Evolutionary conservation across 2,329 filamentous ascomycete species (phyloP).

Genomic region (Diaporthe ampelina): DNA sequence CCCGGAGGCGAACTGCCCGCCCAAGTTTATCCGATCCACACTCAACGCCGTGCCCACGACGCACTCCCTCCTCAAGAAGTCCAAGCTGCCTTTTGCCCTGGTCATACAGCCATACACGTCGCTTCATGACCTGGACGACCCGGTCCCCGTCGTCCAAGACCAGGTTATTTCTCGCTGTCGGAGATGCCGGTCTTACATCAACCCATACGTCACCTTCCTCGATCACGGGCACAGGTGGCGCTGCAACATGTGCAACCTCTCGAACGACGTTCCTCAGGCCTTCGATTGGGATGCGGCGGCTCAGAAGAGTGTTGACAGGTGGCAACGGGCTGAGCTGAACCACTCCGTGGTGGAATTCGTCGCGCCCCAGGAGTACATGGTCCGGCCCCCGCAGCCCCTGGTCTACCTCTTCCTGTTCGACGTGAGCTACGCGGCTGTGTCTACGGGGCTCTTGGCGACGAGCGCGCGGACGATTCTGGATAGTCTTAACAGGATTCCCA

Average conservation of each 20-base stretch:
- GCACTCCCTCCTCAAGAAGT: conserved; percentile 94
- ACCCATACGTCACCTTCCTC: conserved; percentile 95
- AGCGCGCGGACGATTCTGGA: conserved; percentile 94
- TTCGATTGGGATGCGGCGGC: conserved; percentile 97
- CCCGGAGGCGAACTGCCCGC: conserved; percentile 88
- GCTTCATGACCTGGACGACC: conserved; percentile 92
- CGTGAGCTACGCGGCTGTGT: conserved; percentile 91
- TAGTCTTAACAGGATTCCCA: conserved; percentile 97
- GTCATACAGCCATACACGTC: conserved; percentile 96
- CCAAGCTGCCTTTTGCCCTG: conserved; percentile 93
- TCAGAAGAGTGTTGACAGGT: conserved; percentile 92
- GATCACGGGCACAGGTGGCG: conserved; percentile 98
- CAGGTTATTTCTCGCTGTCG: conserved; percentile 97
- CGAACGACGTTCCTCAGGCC: conserved; percentile 98
- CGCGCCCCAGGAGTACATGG: conserved; percentile 99
- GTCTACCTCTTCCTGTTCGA: conserved; percentile 97
- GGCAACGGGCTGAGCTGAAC: conserved; percentile 93
- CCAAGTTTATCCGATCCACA: conserved; percentile 95
- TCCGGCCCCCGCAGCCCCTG: conserved; percentile 92
- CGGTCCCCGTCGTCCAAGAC: conserved; percentile 92
- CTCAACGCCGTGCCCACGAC: conserved; percentile 95
- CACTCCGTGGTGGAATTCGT: conserved; percentile 98
- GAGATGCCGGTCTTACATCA: conserved; percentile 97
- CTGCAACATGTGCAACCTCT: conserved; percentile 99
- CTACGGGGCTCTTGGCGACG: conserved; percentile 91